Evolutionary conservation across 2,329 filamentous ascomycete species (phyloP).

Genomic region (Aureobasidium sp.): DNA sequence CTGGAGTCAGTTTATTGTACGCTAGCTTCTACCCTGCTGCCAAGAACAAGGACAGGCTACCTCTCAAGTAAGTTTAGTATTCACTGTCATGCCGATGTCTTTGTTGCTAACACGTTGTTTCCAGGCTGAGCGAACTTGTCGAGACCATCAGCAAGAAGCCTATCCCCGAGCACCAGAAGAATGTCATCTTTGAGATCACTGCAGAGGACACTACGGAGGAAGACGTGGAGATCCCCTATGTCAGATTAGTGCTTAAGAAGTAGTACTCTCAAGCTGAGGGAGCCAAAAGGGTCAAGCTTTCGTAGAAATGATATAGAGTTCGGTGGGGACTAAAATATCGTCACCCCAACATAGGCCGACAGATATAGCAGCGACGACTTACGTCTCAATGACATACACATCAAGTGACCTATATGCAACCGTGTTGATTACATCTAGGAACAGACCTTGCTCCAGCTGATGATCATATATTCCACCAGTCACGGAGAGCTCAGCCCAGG

Average conservation of each 20-base stretch:
- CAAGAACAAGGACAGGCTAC: slow-evolving; percentile 73
- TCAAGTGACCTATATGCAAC: background rate
- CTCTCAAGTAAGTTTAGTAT: slow-evolving; percentile 51
- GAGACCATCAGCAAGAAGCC: slow-evolving; percentile 86
- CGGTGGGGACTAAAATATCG: background rate
- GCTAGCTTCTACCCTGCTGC: slow-evolving; percentile 83
- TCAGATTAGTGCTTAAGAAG: slow-evolving; percentile 70
- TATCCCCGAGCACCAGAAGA: slow-evolving; percentile 84
- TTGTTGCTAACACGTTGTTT: slow-evolving; percentile 23
- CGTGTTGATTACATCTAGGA: no score
- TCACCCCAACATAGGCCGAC: background rate
- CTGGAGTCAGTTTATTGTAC: slow-evolving; percentile 91
- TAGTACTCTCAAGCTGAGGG: slow-evolving; percentile 17
- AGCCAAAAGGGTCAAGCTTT: background rate
- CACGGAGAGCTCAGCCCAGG: background rate
- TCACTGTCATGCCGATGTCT: background rate
- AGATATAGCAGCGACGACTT: background rate
- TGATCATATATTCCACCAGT: background rate
- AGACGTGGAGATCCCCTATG: slow-evolving; percentile 94
- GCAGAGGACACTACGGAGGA: slow-evolving; percentile 81
- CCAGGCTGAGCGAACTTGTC: slow-evolving; percentile 77
- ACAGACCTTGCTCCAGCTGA: background rate
- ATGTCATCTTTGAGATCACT: slow-evolving; percentile 93
- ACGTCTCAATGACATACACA: background rate
- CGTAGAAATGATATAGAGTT: background rate